phyloP scores from a whole-genome alignment of 331 rosid genomes.

The Pyrus hybrid region DNA sequence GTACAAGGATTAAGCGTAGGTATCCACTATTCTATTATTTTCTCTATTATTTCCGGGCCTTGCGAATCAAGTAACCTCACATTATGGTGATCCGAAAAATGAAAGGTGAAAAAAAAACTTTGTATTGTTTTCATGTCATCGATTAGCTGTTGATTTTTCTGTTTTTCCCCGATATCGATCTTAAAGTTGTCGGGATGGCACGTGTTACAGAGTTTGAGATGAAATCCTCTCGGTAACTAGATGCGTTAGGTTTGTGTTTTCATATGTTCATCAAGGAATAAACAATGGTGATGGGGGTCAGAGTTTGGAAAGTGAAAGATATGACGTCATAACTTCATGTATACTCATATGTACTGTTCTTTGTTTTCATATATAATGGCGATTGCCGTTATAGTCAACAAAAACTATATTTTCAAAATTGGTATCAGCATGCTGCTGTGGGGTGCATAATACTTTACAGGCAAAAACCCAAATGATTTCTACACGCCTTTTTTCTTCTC shows the following conservation, averaged over 20 bases:
- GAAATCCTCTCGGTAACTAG: slow-evolving; percentile 1
- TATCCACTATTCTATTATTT: neutral
- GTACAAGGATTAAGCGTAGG: slow-evolving; percentile 64
- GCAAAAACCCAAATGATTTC: too few species aligned
- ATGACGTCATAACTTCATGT: neutral
- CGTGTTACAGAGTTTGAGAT: slow-evolving; percentile 9
- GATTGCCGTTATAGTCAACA: neutral
- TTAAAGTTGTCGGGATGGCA: neutral
- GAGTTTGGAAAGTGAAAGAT: neutral
- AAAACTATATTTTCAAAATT: too few species aligned
- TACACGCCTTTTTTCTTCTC: too few species aligned
- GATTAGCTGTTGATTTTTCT: neutral
- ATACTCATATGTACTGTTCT: neutral
- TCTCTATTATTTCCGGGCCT: slow-evolving; percentile 2
- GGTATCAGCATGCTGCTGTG: too few species aligned
- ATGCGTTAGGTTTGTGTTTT: neutral
- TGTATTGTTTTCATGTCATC: neutral
- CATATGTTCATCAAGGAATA: slow-evolving; percentile 9
- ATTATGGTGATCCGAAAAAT: neutral
- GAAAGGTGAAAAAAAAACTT: neutral
- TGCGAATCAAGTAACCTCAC: neutral
- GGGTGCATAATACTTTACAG: too few species aligned
- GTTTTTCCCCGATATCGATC: neutral
- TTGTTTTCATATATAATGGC: neutral
- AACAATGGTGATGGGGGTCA: neutral